Conservation (phyloP, 768 basidiomycete species). For the Neoboletus magnificus region DNA sequence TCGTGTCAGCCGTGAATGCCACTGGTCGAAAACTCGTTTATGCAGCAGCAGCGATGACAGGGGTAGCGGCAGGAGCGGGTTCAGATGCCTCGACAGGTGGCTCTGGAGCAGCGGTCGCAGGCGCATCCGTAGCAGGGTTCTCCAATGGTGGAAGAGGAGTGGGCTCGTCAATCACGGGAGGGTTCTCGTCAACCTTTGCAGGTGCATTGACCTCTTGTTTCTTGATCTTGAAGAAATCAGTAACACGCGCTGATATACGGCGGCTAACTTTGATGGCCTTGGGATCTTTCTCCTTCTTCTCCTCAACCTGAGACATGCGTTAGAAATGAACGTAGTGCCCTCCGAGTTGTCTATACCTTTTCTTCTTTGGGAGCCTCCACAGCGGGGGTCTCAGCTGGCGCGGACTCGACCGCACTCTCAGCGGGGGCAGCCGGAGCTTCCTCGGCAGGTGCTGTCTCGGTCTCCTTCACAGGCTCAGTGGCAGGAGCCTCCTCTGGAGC, state of each 20-base stretch:
- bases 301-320: slow-evolving; percentile 34
- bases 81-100: slow-evolving; percentile 34
- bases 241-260: slow-evolving; percentile 80
- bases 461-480: slow-evolving; percentile 67
- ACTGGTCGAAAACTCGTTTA: slow-evolving; percentile 39
- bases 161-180: slow-evolving; percentile 85
- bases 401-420: slow-evolving; percentile 29
- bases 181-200: slow-evolving; percentile 85
- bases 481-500: slow-evolving; percentile 31
- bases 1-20: slow-evolving; percentile 46
- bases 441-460: slow-evolving; percentile 38
- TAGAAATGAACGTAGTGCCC: neutral
- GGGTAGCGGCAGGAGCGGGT: slow-evolving; percentile 47
- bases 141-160: slow-evolving; percentile 80
- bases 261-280: slow-evolving; percentile 68
- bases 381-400: slow-evolving; percentile 36
- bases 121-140: slow-evolving; percentile 59
- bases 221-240: slow-evolving; percentile 78
- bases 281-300: slow-evolving; percentile 48
- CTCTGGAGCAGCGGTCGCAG: slow-evolving; percentile 35
- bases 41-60: slow-evolving; percentile 78
- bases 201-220: slow-evolving; percentile 60
- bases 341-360: slow-evolving; percentile 38
- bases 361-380: slow-evolving; percentile 51
- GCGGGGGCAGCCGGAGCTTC: slow-evolving; percentile 27